phyloP scores from a whole-genome alignment of 192 early-diverging fungal species.

The Chytriomyces hyalinus region DNA sequence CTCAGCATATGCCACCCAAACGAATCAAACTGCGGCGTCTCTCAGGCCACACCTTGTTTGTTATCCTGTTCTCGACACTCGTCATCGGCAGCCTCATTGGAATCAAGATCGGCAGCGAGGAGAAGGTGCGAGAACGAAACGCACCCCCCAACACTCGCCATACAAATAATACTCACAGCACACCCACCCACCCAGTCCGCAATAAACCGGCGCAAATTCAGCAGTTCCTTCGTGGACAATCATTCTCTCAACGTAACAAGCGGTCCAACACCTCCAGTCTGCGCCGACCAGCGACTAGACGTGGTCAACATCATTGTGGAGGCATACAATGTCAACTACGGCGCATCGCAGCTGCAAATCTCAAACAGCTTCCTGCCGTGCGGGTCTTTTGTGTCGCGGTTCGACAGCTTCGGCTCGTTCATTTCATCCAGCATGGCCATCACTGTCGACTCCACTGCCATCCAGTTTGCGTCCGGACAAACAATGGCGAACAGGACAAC shows the following conservation, averaged over 20 bases:
- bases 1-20: no score
- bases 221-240: neutral
- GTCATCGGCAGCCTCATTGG: no score
- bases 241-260: neutral
- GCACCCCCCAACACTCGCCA: no score
- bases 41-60: no score
- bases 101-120: no score
- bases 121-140: no score
- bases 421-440: neutral
- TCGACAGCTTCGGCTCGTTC: neutral
- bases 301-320: neutral
- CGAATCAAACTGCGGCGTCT: no score
- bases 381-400: neutral
- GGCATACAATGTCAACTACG: slow-evolving; percentile 1
- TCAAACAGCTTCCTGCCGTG: neutral
- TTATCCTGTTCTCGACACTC: no score
- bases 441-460: neutral
- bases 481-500: neutral
- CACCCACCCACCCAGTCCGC: neutral
- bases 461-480: neutral
- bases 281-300: neutral
- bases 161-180: no score
- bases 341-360: neutral
- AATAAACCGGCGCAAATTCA: neutral
- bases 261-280: neutral